A percentile compares a stretch with the other conserved stretches of the same genome.
Evolutionary conservation across 371 early-diverging fungal species (phyloP).

Genomic region (Cokeromyces recurvatus): DNA sequence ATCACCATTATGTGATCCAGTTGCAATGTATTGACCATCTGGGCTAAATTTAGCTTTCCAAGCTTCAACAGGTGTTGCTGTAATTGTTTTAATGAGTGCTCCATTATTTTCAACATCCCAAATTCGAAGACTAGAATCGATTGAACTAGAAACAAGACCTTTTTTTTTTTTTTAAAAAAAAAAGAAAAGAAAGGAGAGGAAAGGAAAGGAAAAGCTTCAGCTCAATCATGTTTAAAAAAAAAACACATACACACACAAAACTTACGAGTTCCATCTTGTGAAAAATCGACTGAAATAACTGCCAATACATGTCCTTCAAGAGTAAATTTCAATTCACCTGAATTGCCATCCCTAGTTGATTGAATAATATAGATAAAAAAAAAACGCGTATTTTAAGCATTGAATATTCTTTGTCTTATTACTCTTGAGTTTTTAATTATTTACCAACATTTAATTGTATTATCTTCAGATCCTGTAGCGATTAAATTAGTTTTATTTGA

Average conservation of each 20-base stretch:
- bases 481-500: constrained; percentile 57
- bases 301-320: constrained; percentile 76
- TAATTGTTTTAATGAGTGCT: constrained; percentile 51
- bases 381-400: constrained; percentile 6
- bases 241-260: too few species aligned
- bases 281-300: constrained; percentile 72
- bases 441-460: constrained; percentile 76
- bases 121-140: constrained; percentile 74
- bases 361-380: too few species aligned
- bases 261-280: constrained; percentile 60
- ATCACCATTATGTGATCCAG: constrained; percentile 74
- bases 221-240: not conserved
- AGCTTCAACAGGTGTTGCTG: constrained; percentile 66
- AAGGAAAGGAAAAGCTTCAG: too few species aligned
- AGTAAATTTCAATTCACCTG: constrained; percentile 49
- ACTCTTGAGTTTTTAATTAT: too few species aligned
- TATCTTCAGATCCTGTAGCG: constrained; percentile 76
- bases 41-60: constrained; percentile 76
- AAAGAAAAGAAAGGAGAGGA: not conserved
- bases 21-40: constrained; percentile 65
- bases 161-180: not conserved
- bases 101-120: constrained; percentile 66
- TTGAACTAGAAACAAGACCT: constrained; percentile 73
- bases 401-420: too few species aligned
- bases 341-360: constrained; percentile 66